Evolutionary conservation across 2,329 filamentous ascomycete genomes (phyloP), one percentile per base, ranked within the genome.

Genomic region (Scleromitrula shiraiana): DNA sequence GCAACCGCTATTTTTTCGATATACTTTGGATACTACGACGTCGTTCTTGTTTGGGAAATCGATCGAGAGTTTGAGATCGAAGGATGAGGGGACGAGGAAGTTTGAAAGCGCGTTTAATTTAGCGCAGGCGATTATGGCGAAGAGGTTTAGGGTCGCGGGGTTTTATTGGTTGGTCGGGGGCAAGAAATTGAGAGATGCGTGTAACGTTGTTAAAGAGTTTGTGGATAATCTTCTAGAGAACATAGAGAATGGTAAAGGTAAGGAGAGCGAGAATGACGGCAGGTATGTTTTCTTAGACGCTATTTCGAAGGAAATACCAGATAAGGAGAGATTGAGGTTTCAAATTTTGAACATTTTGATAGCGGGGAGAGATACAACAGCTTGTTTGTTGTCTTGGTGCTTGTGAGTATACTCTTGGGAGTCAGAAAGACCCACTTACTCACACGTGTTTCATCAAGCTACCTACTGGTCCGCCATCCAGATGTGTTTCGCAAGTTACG

Each of bases 41-140:
- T 73, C 74, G 33, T 74, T 81, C 50, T 63, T 82, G 2, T 78
- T 80, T 42, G 77, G 77, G 12, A 65, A 74, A 50, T 70, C 68
- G 19, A 53, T 60, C 7, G 53, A 63, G 39, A 30, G 17, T 30
- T 26, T 42, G 12, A 26, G 17, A 15, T 23, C 20, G 4, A 10
- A 12, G 41, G 23, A n/a, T 49, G 29, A 41, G 40, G 61, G n/a
- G n/a, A n/a, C 51, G 29, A 27, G 42, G 19, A 20, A 22, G 33
- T 36, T 70, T 50, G 60, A 62, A 5, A 56, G 64, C 17, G 59
- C 59, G 17, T 72, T 71, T 50, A 62, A 66, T 10, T 59, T 61
- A 33, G 66, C 59, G 12, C 64, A 61, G 41, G 59, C 59, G 43
- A 59, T 52, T 10, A 54, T 66, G 8, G 56, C 64, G 2, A 57